Evolutionary conservation across 768 basidiomycete genomes (phyloP).

Genomic region (Pholiota conissans): DNA sequence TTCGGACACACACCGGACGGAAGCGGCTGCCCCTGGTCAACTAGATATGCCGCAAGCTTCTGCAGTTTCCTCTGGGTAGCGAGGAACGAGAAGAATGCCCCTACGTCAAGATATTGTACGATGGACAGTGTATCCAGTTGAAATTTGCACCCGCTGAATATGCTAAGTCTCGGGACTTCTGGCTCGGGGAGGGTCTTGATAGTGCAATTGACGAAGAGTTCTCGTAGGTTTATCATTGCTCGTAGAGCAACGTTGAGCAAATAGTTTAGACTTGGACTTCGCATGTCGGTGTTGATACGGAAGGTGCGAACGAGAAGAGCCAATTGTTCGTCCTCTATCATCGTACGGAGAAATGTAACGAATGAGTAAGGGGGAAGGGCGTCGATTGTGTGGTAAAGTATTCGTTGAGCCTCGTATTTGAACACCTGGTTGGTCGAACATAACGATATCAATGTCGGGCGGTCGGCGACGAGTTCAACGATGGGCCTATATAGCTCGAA

Average conservation of each 20-base stretch:
- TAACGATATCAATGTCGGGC: neutral
- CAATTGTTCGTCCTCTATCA: neutral
- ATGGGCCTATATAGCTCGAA: neutral
- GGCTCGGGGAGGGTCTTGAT: neutral
- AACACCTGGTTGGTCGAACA: neutral
- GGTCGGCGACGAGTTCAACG: neutral
- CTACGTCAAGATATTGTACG: neutral
- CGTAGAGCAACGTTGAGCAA: neutral
- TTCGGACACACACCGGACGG: neutral
- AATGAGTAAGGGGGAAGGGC: neutral
- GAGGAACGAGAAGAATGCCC: neutral
- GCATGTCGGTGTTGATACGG: neutral
- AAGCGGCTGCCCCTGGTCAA: neutral
- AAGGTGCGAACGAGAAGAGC: neutral
- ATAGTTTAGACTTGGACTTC: neutral
- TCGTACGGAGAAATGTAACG: neutral
- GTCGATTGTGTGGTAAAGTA: neutral
- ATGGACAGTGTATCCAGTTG: neutral
- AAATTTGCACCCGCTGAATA: conserved; percentile 1
- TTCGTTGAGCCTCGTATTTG: neutral
- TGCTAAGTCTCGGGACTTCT: neutral
- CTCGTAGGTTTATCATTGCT: conserved; percentile 1
- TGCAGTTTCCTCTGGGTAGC: neutral
- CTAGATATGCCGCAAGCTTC: neutral
- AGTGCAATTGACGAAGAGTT: neutral